Evolutionary conservation across 2,329 filamentous ascomycete genomes (phyloP).

Genomic region (Trichoderma gracile): DNA sequence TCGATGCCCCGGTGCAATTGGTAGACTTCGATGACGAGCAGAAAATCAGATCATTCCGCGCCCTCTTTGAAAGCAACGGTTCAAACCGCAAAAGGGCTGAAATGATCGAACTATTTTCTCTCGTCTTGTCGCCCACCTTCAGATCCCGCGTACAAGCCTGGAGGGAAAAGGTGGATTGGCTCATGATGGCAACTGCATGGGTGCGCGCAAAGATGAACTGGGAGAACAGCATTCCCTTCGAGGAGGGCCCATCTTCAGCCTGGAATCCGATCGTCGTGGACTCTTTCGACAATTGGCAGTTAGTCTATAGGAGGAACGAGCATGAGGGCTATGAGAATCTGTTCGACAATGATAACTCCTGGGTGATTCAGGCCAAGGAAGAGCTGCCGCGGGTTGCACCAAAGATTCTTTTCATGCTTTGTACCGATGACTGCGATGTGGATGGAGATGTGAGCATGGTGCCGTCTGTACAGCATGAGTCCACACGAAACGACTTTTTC

Average conservation of each 20-base stretch:
- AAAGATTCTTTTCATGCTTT: background rate
- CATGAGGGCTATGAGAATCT: background rate
- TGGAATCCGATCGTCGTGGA: background rate
- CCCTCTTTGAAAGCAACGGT: background rate
- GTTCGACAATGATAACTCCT: background rate
- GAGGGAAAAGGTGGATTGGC: background rate
- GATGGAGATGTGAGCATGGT: background rate
- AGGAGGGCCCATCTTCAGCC: background rate
- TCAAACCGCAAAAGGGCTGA: background rate
- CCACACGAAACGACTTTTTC: background rate
- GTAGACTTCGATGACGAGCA: background rate
- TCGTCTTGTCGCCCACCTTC: background rate
- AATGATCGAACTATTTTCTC: background rate
- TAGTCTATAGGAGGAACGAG: background rate
- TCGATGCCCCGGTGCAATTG: background rate
- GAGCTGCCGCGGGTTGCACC: background rate
- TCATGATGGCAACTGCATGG: background rate
- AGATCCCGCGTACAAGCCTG: background rate
- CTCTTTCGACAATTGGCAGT: background rate
- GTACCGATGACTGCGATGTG: background rate
- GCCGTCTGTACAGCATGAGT: background rate
- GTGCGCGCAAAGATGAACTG: background rate
- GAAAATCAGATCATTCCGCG: background rate
- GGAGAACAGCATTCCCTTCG: background rate
- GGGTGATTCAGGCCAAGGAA: background rate